These are phyloP conservation scores for Colletotrichum tanaceti DNA, from an alignment of 2,329 filamentous ascomycete species.

Conservation along the genomic window DNA sequence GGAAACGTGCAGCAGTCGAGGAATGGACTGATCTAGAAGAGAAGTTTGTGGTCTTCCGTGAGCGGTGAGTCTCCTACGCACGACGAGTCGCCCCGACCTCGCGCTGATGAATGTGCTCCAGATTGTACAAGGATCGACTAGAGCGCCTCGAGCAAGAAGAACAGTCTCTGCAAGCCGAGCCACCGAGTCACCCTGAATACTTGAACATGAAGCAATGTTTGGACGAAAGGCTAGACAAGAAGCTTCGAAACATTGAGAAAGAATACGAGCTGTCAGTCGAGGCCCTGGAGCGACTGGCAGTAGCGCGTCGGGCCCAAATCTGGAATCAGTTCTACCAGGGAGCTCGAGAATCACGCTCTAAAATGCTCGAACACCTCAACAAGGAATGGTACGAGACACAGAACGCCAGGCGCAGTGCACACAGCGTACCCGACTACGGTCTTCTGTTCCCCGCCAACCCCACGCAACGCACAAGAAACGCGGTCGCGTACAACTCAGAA, in stretches of 20 bases:
- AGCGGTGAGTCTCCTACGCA: conserved; percentile 65
- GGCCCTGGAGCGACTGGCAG: conserved; percentile 77
- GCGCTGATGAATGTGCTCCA: conserved; percentile 52
- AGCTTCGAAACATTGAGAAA: conserved; percentile 79
- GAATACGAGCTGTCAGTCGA: conserved; percentile 80
- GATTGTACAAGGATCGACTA: conserved; percentile 89
- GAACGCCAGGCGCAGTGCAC: conserved; percentile 83
- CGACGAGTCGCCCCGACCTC: neutral
- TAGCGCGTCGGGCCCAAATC: conserved; percentile 86
- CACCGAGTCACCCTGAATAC: conserved; percentile 88
- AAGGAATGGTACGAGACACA: conserved; percentile 95
- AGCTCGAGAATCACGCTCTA: conserved; percentile 84
- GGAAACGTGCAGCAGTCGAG: conserved; percentile 83
- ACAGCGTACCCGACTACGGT: conserved; percentile 83
- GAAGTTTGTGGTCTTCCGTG: conserved; percentile 87
- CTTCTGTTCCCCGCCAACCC: conserved; percentile 83
- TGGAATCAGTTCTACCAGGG: conserved; percentile 92
- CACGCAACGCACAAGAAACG: conserved; percentile 82
- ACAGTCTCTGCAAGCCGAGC: conserved; percentile 67
- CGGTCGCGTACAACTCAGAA: conserved; percentile 93
- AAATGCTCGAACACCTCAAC: conserved; percentile 81
- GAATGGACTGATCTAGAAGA: conserved; percentile 84
- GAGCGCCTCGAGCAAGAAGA: conserved; percentile 81
- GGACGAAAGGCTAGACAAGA: conserved; percentile 83
- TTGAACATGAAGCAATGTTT: conserved; percentile 90